These are phyloP conservation scores for Plasmodium gallinaceum DNA, from an alignment of 169 alveolate genomes.

Conservation along the genomic window DNA sequence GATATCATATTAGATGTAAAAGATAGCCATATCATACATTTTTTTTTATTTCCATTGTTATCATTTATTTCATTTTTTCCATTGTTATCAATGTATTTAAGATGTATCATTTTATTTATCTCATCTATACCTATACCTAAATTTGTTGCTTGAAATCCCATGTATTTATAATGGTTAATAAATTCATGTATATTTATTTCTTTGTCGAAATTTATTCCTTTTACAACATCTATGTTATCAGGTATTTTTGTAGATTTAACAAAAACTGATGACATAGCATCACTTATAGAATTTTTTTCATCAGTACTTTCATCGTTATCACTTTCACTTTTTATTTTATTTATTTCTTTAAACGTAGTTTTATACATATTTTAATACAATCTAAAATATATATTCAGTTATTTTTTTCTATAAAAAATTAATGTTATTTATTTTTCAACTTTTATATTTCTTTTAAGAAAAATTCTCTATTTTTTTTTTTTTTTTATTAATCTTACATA, in stretches of 20 bases:
- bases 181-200: slow-evolving; percentile 78
- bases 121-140: slow-evolving; percentile 86
- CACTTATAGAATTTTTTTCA: slow-evolving; percentile 8
- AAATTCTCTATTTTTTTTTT: background rate
- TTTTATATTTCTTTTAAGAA: background rate
- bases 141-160: slow-evolving; percentile 87
- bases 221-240: slow-evolving; percentile 79
- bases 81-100: slow-evolving; percentile 71
- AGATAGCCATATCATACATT: slow-evolving; percentile 96
- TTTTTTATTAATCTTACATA: background rate
- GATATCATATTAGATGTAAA: slow-evolving; percentile 98
- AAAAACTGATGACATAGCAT: slow-evolving; percentile 69
- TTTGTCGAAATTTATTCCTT: slow-evolving; percentile 79
- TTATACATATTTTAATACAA: background rate
- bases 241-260: slow-evolving; percentile 76
- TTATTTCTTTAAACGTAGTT: slow-evolving; percentile 33
- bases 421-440: too few relatives aligned
- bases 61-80: slow-evolving; percentile 39
- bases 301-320: slow-evolving; percentile 28
- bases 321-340: slow-evolving; percentile 54
- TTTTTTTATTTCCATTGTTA: slow-evolving; percentile 78
- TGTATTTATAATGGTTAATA: slow-evolving; percentile 78
- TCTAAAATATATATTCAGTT: background rate
- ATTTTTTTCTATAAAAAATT: too few relatives aligned
- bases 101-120: slow-evolving; percentile 84